Evolutionary conservation across 345 rosid genomes (phyloP).

Genomic region (Cardiospermum halicacabum): DNA sequence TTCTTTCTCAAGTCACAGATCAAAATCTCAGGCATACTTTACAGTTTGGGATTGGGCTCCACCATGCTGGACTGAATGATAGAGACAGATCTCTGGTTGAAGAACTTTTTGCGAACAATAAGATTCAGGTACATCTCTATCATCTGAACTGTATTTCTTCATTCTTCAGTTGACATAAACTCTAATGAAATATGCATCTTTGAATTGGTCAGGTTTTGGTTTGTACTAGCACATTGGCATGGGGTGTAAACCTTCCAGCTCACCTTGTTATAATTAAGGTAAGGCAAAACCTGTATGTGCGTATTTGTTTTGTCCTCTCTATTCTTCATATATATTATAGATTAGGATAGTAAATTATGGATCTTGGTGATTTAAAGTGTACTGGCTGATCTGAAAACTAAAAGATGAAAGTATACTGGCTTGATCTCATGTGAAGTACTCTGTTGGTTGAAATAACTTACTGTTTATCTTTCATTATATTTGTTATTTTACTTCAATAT

Average conservation of each 20-base stretch:
- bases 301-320: slow-evolving; percentile 2
- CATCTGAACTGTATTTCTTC: slow-evolving; percentile 15
- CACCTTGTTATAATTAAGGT: slow-evolving; percentile 98
- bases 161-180: slow-evolving; percentile 1
- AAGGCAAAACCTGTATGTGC: slow-evolving; percentile 15
- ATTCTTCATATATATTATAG: neutral
- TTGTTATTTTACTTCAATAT: too few relatives aligned
- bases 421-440: neutral
- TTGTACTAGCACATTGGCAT: slow-evolving; percentile 93
- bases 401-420: neutral
- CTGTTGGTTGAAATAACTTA: too few relatives aligned
- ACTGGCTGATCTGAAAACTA: too few relatives aligned
- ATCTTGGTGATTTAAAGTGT: neutral
- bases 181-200: neutral
- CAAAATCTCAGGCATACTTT: slow-evolving; percentile 92
- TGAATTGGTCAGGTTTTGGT: slow-evolving; percentile 59
- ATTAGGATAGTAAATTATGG: neutral
- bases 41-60: slow-evolving; percentile 95
- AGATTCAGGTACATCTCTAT: slow-evolving; percentile 70
- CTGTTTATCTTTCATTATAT: too few relatives aligned
- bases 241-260: slow-evolving; percentile 99
- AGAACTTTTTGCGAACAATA: slow-evolving; percentile 93
- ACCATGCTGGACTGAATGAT: slow-evolving; percentile 96
- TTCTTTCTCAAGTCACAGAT: slow-evolving; percentile 87
- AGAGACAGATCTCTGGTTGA: slow-evolving; percentile 90